These are phyloP conservation scores for Solanum bulbocastanum DNA, from an alignment of 257 asterid genomes.

Conservation along the genomic window DNA sequence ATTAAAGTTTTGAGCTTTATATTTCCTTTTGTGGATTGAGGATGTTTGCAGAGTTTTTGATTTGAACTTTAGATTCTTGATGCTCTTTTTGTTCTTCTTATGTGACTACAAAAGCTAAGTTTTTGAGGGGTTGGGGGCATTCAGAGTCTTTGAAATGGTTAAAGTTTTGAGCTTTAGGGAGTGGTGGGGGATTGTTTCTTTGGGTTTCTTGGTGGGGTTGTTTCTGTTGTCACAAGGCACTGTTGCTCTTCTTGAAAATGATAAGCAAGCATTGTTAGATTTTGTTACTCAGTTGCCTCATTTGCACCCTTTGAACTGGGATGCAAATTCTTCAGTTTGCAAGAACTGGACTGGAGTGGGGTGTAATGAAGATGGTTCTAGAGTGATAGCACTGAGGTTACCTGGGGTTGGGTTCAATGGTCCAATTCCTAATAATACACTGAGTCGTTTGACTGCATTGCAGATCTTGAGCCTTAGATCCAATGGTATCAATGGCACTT, in stretches of 20 bases:
- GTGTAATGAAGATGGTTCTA: constrained; percentile 57
- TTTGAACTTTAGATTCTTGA: neutral
- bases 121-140: neutral
- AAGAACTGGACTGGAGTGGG: constrained; percentile 63
- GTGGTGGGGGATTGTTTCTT: constrained; percentile 15
- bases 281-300: constrained; percentile 44
- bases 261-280: constrained; percentile 68
- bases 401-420: constrained; percentile 88
- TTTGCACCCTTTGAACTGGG: constrained; percentile 54
- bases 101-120: neutral
- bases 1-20: neutral
- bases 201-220: constrained; percentile 24
- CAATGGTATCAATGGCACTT: constrained; percentile 61
- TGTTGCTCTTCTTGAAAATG: constrained; percentile 36
- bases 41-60: neutral
- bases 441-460: constrained; percentile 66
- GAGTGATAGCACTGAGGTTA: constrained; percentile 53
- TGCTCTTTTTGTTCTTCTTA: neutral
- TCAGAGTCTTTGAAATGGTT: neutral
- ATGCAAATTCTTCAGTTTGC: constrained; percentile 37
- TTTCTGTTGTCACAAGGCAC: constrained; percentile 11
- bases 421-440: constrained; percentile 52
- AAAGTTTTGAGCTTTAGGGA: neutral
- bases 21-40: neutral
- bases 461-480: constrained; percentile 97